Conservation (phyloP, 2,329 filamentous ascomycete genomes). For the Graphium sp. region DNA sequence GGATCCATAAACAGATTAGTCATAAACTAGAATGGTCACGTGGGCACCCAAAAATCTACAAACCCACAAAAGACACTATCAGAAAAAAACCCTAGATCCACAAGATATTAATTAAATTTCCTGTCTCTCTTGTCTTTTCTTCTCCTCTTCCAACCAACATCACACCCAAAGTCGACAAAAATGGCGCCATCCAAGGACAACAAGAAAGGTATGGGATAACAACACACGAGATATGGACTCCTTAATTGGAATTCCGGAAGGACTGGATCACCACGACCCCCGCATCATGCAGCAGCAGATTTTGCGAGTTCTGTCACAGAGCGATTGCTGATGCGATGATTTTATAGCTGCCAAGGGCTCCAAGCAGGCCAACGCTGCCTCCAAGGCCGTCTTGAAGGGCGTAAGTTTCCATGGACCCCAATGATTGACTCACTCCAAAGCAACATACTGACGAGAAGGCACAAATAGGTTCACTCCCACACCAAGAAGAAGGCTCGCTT, state of each 20-base stretch:
- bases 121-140: conserved; percentile 2
- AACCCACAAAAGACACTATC: neutral
- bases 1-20: no score
- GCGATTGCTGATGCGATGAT: conserved; percentile 53
- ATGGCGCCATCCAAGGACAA: conserved; percentile 20
- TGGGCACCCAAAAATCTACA: neutral
- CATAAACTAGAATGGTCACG: neutral
- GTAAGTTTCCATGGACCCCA: no score
- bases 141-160: conserved; percentile 1
- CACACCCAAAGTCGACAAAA: conserved; percentile 11
- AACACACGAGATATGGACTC: no score
- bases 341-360: conserved; percentile 43
- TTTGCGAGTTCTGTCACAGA: conserved; percentile 57
- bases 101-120: neutral
- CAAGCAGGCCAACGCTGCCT: conserved; percentile 85
- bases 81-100: conserved; percentile 1
- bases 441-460: conserved; percentile 1
- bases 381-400: conserved; percentile 91
- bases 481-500: conserved; percentile 88
- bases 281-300: conserved; percentile 58
- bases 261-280: no score
- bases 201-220: conserved; percentile 29
- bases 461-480: conserved; percentile 36
- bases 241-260: no score
- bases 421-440: no score